Evolutionary conservation across 768 basidiomycete genomes (phyloP), one percentile per base, ranked within the genome.

Genomic region (Pulveroboletus frians): DNA sequence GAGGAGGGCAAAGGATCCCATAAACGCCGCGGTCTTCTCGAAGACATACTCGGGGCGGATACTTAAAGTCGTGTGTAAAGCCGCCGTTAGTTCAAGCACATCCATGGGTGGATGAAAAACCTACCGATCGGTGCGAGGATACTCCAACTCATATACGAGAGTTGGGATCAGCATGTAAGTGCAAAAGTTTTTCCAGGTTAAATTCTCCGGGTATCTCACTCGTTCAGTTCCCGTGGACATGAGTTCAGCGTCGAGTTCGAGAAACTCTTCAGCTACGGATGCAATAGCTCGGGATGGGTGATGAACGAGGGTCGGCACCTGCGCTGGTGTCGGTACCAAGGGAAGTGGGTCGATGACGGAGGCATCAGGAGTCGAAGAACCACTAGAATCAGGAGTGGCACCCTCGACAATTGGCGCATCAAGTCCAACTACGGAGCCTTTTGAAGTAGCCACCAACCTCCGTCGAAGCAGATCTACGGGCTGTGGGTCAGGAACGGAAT

Each of bases 141-240:
- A 99, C 68, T 97, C 94, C 30, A 98, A 74, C 66, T 98, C 93
- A 62, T 99, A 99, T 7, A 97, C 93, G 37, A 99, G 76, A 0
- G 92, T 92, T 13, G 96, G 96, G 39, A 89, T 83, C 34, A 94
- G 70, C 70, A 90, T 81, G 69, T 94, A 99, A 34, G 85, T 78
- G 26, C 79, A 79, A 63, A 93, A 98, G 67, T 92, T 86, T 60
- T 75, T 79, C 62, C 81, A 77, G 0, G 84, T 85, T 52, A 98
- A 77, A 64, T 93, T 97, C 40, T 83, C 74, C 1, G 94, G 94
- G 81, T 89, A 99, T 15, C 75, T 76, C 34, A 93, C 76, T 44
- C 73, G 70, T 41, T 74, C 65, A 8, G 83, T 78, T 4, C 94
- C 92, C 26, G 75, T 71, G 47, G 85, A 85, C 17, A 78, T 79